Percentiles rank a stretch among this genome's conserved stretches.
phyloP scores from a whole-genome alignment of 805 yeast genomes.

The Kodamaea lidongshanica region DNA sequence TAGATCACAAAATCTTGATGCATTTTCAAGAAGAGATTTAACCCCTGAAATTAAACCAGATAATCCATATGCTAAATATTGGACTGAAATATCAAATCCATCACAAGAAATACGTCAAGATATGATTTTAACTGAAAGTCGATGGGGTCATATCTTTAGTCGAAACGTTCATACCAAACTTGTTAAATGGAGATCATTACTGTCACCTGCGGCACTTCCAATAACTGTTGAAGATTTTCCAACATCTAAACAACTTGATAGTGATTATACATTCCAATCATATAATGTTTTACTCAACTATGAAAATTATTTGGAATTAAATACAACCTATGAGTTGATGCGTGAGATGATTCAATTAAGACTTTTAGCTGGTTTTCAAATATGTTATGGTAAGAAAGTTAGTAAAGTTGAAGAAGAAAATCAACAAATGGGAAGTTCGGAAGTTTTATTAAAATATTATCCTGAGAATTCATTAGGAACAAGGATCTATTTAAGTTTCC shows the following conservation, averaged over 20 bases:
- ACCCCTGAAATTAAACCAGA: background rate
- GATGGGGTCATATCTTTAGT: constrained; percentile 92
- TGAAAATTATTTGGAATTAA: constrained; percentile 46
- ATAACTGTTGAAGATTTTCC: constrained; percentile 77
- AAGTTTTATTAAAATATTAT: constrained; percentile 51
- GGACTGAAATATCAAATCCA: constrained; percentile 53
- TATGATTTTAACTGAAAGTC: constrained; percentile 58
- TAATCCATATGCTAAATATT: constrained; percentile 15
- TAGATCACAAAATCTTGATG: too few species aligned
- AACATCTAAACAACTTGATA: constrained; percentile 55
- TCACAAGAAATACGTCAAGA: constrained; percentile 58
- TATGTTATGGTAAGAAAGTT: constrained; percentile 70
- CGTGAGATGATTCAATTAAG: constrained; percentile 84
- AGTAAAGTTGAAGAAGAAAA: constrained; percentile 58
- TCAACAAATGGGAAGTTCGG: constrained; percentile 41
- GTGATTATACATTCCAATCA: constrained; percentile 72
- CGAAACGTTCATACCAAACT: constrained; percentile 55
- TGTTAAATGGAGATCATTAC: constrained; percentile 88
- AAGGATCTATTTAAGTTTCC: constrained; percentile 67
- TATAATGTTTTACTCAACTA: constrained; percentile 70
- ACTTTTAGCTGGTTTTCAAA: constrained; percentile 82
- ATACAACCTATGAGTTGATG: constrained; percentile 53
- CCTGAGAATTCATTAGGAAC: constrained; percentile 48
- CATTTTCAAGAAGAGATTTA: too few species aligned
- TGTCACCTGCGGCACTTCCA: constrained; percentile 92